phyloP scores from a whole-genome alignment of 2,329 filamentous ascomycete species.

The Xylariaceae sp. region DNA sequence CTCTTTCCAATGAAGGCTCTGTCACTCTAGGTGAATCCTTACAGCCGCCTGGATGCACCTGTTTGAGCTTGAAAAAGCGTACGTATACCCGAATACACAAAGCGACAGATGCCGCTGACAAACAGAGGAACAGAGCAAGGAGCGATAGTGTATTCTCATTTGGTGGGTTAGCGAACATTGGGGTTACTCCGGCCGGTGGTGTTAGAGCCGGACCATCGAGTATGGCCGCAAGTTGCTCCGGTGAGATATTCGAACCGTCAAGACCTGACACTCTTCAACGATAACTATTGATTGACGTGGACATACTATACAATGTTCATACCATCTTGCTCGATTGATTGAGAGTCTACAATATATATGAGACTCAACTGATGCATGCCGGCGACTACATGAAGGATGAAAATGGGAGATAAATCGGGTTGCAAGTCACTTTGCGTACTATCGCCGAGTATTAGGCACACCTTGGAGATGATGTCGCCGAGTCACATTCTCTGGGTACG shows the following conservation, averaged over 20 bases:
- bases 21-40: background rate
- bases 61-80: background rate
- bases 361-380: no score
- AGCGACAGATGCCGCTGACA: background rate
- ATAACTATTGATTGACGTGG: no score
- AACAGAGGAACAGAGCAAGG: background rate
- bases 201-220: background rate
- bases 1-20: background rate
- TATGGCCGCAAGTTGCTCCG: background rate
- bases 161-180: background rate
- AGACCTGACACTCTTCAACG: background rate
- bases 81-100: background rate
- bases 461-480: no score
- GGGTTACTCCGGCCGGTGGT: background rate
- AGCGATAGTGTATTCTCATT: background rate
- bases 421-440: no score
- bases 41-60: background rate
- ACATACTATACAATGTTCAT: no score
- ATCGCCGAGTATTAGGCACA: no score
- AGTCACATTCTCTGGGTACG: no score
- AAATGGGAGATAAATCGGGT: no score
- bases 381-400: no score
- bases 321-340: no score
- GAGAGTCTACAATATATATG: no score
- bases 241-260: background rate